Conservation (phyloP, 305 asterid species). For the Coffea humblotiana region DNA sequence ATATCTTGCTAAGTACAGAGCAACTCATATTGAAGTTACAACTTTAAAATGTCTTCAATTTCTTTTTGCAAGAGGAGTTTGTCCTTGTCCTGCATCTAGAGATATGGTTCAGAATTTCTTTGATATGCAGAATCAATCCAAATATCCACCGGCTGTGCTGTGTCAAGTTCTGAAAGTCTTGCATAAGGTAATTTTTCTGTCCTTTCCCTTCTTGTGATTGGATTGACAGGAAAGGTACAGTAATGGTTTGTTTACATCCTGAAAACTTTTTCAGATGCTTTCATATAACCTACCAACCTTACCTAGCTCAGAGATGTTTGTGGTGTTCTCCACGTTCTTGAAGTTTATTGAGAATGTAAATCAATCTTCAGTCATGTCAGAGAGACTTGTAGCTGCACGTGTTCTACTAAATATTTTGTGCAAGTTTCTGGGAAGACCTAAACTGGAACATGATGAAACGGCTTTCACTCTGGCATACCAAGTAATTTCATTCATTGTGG, state of each 20-base stretch:
- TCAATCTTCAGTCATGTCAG: slow-evolving; percentile 39
- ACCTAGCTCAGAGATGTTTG: slow-evolving; percentile 49
- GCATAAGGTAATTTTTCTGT: slow-evolving; percentile 51
- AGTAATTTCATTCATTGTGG: slow-evolving; percentile 47
- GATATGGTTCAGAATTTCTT: slow-evolving; percentile 42
- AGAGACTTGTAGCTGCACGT: slow-evolving; percentile 49
- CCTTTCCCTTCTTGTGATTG: slow-evolving; percentile 5
- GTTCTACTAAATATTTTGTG: slow-evolving; percentile 53
- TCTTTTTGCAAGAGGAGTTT: slow-evolving; percentile 48
- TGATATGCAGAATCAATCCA: slow-evolving; percentile 43
- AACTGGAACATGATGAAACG: slow-evolving; percentile 38
- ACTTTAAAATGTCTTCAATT: slow-evolving; percentile 58
- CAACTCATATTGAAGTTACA: slow-evolving; percentile 53
- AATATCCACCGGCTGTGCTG: slow-evolving; percentile 50
- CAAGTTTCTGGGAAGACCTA: slow-evolving; percentile 52
- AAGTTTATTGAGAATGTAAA: slow-evolving; percentile 35
- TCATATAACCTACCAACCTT: slow-evolving; percentile 34
- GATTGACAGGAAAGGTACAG: neutral
- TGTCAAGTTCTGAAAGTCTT: slow-evolving; percentile 57
- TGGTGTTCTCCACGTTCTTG: slow-evolving; percentile 43
- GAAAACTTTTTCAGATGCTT: slow-evolving; percentile 48
- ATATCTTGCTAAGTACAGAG: slow-evolving; percentile 52
- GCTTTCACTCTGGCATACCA: slow-evolving; percentile 43
- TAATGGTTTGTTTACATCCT: neutral
- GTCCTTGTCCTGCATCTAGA: slow-evolving; percentile 37